phyloP scores from a whole-genome alignment of 768 basidiomycete species.

The Lactarius hengduanensis region DNA sequence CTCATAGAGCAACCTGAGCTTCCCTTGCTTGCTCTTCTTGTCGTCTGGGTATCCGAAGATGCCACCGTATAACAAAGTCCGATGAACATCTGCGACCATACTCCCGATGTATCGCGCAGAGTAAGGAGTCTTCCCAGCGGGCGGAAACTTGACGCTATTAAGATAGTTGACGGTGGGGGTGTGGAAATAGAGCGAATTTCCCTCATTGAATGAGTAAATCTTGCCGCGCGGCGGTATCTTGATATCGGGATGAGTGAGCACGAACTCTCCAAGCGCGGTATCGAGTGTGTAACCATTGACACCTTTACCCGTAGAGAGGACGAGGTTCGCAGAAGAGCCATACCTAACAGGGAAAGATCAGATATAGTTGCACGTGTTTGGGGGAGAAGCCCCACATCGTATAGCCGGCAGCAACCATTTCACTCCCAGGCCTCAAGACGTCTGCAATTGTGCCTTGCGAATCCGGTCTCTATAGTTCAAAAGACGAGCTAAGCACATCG shows the following conservation, averaged over 20 bases:
- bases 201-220: slow-evolving; percentile 99
- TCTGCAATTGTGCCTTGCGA: slow-evolving; percentile 81
- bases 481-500: slow-evolving; percentile 9
- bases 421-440: slow-evolving; percentile 88
- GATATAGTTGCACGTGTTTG: slow-evolving; percentile 6
- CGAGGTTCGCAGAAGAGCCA: slow-evolving; percentile 95
- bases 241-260: slow-evolving; percentile 97
- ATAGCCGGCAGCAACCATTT: slow-evolving; percentile 98
- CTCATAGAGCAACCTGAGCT: slow-evolving; percentile 92
- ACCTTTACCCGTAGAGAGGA: slow-evolving; percentile 90
- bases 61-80: slow-evolving; percentile 94
- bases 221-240: slow-evolving; percentile 92
- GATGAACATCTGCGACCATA: slow-evolving; percentile 98
- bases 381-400: slow-evolving; percentile 66
- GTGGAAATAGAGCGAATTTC: slow-evolving; percentile 94
- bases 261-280: slow-evolving; percentile 94
- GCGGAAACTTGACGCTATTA: slow-evolving; percentile 88
- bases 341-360: slow-evolving; percentile 46
- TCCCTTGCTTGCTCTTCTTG: slow-evolving; percentile 96
- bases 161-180: slow-evolving; percentile 78
- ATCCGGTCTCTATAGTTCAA: slow-evolving; percentile 55
- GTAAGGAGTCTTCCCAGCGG: slow-evolving; percentile 76
- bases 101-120: slow-evolving; percentile 94
- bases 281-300: slow-evolving; percentile 99
- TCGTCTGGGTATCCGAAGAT: slow-evolving; percentile 99